phyloP scores from a whole-genome alignment of 257 asterid genomes.

The Leonotis leonurus region DNA sequence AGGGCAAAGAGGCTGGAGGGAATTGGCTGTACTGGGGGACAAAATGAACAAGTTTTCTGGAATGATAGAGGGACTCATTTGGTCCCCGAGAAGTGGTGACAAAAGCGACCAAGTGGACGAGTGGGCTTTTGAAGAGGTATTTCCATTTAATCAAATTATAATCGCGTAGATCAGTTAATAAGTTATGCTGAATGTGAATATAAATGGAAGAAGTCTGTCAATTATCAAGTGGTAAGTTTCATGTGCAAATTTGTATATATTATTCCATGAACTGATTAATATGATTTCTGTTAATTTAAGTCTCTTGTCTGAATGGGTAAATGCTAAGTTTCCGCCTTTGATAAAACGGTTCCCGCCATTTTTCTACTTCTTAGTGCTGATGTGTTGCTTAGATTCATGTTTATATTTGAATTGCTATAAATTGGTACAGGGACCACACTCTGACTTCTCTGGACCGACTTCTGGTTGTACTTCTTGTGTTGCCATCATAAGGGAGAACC shows the following conservation, averaged over 20 bases:
- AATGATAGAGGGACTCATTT: constrained; percentile 89
- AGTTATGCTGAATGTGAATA: neutral
- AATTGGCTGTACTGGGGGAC: constrained; percentile 87
- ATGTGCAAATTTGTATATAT: neutral
- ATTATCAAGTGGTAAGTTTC: neutral
- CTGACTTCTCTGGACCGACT: constrained; percentile 95
- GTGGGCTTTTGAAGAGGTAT: constrained; percentile 98
- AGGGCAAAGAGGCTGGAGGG: constrained; percentile 99
- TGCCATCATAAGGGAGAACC: constrained; percentile 66
- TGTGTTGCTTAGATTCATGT: neutral
- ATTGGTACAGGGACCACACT: constrained; percentile 78
- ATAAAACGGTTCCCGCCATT: neutral
- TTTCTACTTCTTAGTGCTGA: neutral
- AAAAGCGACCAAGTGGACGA: constrained; percentile 71
- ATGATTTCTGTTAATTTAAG: neutral
- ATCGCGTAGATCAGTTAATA: neutral
- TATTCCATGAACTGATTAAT: neutral
- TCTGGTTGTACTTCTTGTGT: constrained; percentile 97
- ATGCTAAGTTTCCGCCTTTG: neutral
- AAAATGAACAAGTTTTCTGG: constrained; percentile 81
- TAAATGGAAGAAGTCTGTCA: neutral
- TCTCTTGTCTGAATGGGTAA: neutral
- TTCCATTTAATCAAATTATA: too few species aligned
- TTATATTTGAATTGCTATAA: constrained; percentile 8
- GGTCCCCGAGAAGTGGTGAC: constrained; percentile 84